phyloP scores from a whole-genome alignment of 768 basidiomycete species.

The Boletus tomentosulus region DNA sequence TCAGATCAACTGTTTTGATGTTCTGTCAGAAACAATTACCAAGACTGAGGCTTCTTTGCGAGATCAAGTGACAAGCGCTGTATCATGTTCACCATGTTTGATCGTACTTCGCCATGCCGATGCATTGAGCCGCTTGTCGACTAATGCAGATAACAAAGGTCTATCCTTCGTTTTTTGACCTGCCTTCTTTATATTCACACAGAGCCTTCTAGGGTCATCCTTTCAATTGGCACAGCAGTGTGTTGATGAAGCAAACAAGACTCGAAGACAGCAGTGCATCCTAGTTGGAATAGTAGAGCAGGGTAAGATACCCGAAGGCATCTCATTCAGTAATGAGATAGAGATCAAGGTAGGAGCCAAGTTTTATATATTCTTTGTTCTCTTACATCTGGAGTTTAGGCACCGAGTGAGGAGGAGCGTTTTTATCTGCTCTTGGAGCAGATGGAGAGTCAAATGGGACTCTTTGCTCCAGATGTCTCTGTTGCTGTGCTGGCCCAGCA shows the following conservation, averaged over 20 bases:
- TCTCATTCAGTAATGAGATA: slow-evolving; percentile 87
- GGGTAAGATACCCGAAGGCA: slow-evolving; percentile 55
- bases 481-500: slow-evolving; percentile 70
- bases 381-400: slow-evolving; percentile 40
- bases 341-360: slow-evolving; percentile 53
- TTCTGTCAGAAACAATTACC: slow-evolving; percentile 71
- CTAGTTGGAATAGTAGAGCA: slow-evolving; percentile 69
- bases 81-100: slow-evolving; percentile 78
- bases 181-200: neutral
- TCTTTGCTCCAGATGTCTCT: slow-evolving; percentile 73
- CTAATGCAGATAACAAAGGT: slow-evolving; percentile 55
- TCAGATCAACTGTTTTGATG: slow-evolving; percentile 83
- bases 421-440: slow-evolving; percentile 48
- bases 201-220: slow-evolving; percentile 44
- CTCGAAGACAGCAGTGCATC: slow-evolving; percentile 67
- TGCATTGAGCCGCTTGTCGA: slow-evolving; percentile 65
- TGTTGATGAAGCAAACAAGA: slow-evolving; percentile 53
- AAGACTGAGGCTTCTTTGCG: slow-evolving; percentile 72
- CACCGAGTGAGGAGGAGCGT: slow-evolving; percentile 75
- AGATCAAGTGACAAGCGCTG: slow-evolving; percentile 73
- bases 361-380: neutral
- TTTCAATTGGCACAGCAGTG: slow-evolving; percentile 59
- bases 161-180: neutral
- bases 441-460: slow-evolving; percentile 35
- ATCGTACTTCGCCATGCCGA: slow-evolving; percentile 78